phyloP scores from a whole-genome alignment of 2,329 filamentous ascomycete genomes.

The Arthrobotrys conoides region DNA sequence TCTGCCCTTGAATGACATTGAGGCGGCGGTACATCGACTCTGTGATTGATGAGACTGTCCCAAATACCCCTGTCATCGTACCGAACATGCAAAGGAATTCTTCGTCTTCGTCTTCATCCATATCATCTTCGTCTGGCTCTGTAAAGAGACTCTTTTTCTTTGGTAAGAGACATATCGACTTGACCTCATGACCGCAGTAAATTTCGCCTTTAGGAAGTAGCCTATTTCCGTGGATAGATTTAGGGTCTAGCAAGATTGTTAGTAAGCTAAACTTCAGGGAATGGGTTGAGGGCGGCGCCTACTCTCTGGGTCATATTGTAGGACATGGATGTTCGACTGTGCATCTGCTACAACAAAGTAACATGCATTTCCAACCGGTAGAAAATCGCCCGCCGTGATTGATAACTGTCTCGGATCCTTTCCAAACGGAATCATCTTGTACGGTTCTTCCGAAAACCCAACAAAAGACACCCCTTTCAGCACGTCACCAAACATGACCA shows the following conservation, averaged over 20 bases:
- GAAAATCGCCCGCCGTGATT: constrained; percentile 84
- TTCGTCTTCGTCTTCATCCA: constrained; percentile 65
- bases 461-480: constrained; percentile 97
- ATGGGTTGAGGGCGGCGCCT: constrained; percentile 67
- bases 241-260: constrained; percentile 77
- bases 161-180: constrained; percentile 81
- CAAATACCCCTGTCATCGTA: constrained; percentile 81
- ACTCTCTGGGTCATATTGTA: constrained; percentile 97
- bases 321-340: constrained; percentile 86
- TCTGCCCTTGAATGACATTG: constrained; percentile 82
- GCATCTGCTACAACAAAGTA: constrained; percentile 87
- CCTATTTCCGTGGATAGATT: constrained; percentile 88
- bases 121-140: constrained; percentile 66
- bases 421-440: constrained; percentile 92
- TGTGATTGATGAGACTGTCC: constrained; percentile 81
- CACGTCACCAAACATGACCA: constrained; percentile 90
- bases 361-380: constrained; percentile 86
- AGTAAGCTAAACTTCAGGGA: constrained; percentile 56
- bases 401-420: constrained; percentile 85
- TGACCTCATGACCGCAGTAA: constrained; percentile 82
- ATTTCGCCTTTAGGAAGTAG: constrained; percentile 91
- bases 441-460: constrained; percentile 96
- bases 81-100: constrained; percentile 75
- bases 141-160: constrained; percentile 64
- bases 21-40: constrained; percentile 88